phyloP scores from a whole-genome alignment of 352 stramenopile genomes.

The Globisporangium cystogenes region DNA sequence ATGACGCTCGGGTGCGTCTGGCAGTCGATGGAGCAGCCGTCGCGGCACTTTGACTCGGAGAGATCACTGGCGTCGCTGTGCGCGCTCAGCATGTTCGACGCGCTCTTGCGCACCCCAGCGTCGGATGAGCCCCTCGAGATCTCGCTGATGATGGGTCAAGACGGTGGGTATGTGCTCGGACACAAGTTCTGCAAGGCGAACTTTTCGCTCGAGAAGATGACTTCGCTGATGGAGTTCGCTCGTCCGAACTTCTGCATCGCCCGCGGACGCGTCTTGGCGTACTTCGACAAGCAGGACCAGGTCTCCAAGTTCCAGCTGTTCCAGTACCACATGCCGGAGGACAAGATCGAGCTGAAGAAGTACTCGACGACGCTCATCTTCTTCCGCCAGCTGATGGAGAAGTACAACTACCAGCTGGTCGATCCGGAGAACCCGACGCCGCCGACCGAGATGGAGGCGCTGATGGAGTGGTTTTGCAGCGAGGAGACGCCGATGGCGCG shows the following conservation, averaged over 20 bases:
- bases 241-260: slow-evolving; percentile 70
- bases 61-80: slow-evolving; percentile 74
- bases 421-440: slow-evolving; percentile 72
- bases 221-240: slow-evolving; percentile 81
- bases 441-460: slow-evolving; percentile 86
- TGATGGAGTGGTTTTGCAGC: slow-evolving; percentile 88
- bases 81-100: slow-evolving; percentile 76
- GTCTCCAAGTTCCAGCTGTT: slow-evolving; percentile 67
- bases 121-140: slow-evolving; percentile 72
- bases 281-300: slow-evolving; percentile 65
- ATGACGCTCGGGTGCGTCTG: slow-evolving; percentile 82
- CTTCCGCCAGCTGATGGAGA: slow-evolving; percentile 82
- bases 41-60: slow-evolving; percentile 84
- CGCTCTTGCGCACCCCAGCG: slow-evolving; percentile 72
- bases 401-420: slow-evolving; percentile 81
- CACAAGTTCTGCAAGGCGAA: slow-evolving; percentile 86
- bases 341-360: slow-evolving; percentile 87
- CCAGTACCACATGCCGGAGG: slow-evolving; percentile 86
- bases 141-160: slow-evolving; percentile 74
- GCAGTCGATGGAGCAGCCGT: slow-evolving; percentile 86
- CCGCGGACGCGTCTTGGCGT: slow-evolving; percentile 68
- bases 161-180: slow-evolving; percentile 73
- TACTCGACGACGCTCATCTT: slow-evolving; percentile 87
- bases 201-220: slow-evolving; percentile 67
- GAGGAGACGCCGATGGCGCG: slow-evolving; percentile 70